Evolutionary conservation across 2,329 filamentous ascomycete species (phyloP).

Genomic region (Grosmannia serpens): DNA sequence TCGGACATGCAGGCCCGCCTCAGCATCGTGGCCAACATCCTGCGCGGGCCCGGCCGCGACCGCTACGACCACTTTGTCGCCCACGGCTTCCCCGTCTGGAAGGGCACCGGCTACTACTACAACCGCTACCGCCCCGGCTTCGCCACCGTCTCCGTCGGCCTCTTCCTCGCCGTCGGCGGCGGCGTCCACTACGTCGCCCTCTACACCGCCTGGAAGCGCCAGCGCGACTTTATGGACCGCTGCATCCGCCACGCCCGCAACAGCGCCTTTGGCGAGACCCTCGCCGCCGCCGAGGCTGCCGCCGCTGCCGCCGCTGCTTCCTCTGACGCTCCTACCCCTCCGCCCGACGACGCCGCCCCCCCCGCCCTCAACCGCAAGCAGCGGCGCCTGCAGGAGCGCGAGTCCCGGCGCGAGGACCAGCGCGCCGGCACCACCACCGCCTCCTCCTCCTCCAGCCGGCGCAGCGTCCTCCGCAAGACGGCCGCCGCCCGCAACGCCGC

Average conservation of each 20-base stretch:
- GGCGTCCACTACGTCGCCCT: constrained; percentile 78
- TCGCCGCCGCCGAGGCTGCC: constrained; percentile 51
- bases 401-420: constrained; percentile 60
- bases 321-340: constrained; percentile 25
- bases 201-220: constrained; percentile 77
- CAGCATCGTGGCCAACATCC: constrained; percentile 72
- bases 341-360: constrained; percentile 22
- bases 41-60: constrained; percentile 67
- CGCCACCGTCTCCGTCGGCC: constrained; percentile 67
- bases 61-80: constrained; percentile 90
- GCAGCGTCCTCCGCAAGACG: constrained; percentile 22
- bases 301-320: constrained; percentile 35
- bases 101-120: constrained; percentile 98
- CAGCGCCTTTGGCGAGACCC: constrained; percentile 80
- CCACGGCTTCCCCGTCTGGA: constrained; percentile 93
- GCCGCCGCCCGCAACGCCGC: constrained; percentile 18
- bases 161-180: constrained; percentile 75
- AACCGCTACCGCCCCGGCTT: constrained; percentile 83
- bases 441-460: too few species aligned
- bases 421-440: constrained; percentile 20
- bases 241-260: constrained; percentile 85
- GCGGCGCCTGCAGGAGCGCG: constrained; percentile 79
- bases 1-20: constrained; percentile 75
- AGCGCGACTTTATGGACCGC: constrained; percentile 79
- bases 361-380: constrained; percentile 67